phyloP scores from a whole-genome alignment of 225 moss, liverwort and hornwort genomes.

The Anthoceros angustus region DNA sequence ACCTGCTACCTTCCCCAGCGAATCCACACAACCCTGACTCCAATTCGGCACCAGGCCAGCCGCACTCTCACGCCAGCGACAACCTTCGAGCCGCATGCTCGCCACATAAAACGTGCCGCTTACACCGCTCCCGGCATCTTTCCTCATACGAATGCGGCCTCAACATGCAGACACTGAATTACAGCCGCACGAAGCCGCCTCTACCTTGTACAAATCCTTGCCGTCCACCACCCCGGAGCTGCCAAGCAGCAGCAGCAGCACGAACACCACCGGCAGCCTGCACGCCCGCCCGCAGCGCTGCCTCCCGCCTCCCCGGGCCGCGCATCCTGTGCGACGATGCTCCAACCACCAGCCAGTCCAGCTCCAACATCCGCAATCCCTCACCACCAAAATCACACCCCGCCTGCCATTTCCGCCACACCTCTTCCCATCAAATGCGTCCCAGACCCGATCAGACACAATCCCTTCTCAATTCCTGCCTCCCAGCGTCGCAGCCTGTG shows the following conservation, averaged over 20 bases:
- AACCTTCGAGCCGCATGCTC: no score
- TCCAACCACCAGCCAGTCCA: no score
- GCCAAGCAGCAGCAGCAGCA: conserved; percentile 18
- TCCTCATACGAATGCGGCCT: not conserved
- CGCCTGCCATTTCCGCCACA: no score
- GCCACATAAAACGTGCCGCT: not conserved
- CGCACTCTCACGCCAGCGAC: not conserved
- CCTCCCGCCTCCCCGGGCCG: no score
- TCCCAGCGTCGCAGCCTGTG: no score
- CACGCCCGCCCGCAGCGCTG: no score
- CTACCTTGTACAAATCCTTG: conserved; percentile 71
- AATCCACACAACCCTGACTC: not conserved
- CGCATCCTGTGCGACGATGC: no score
- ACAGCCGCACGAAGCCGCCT: conserved; percentile 1
- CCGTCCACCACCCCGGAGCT: conserved; percentile 30
- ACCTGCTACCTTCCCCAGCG: not conserved
- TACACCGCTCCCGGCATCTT: not conserved
- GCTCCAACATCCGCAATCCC: no score
- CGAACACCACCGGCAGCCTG: not conserved
- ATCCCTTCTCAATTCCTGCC: no score
- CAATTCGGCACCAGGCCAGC: not conserved
- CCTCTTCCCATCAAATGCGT: no score
- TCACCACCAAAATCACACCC: no score
- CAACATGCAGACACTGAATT: not conserved
- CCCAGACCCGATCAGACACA: no score